These are phyloP conservation scores for Tolypocladium endophyticum DNA, from an alignment of 2,329 filamentous ascomycete species.

Conservation along the genomic window DNA sequence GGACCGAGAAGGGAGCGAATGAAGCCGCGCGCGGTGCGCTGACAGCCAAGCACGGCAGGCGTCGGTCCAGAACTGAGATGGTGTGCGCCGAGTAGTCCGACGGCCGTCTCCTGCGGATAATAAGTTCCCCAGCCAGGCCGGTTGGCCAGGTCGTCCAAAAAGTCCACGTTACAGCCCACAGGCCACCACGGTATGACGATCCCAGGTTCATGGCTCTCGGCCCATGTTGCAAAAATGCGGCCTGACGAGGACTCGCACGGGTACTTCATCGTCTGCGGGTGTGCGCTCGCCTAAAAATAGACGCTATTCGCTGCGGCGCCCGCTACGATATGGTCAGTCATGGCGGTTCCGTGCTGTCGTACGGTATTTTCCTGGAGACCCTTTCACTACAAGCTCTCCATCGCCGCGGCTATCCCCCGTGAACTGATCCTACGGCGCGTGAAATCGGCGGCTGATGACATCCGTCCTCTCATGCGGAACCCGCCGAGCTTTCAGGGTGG, in stretches of 20 bases:
- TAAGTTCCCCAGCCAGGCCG: not conserved
- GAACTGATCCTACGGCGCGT: not conserved
- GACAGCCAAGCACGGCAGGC: not conserved
- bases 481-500: not conserved
- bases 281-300: not conserved
- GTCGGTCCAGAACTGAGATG: not conserved
- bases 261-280: not conserved
- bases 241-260: not conserved
- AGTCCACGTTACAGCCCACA: slow-evolving; percentile 1
- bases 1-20: not conserved
- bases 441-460: not conserved
- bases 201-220: not conserved
- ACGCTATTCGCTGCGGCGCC: not conserved
- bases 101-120: not conserved
- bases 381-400: not conserved
- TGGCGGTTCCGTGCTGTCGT: not conserved
- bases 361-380: not conserved
- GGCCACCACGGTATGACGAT: not conserved
- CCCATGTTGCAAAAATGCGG: not conserved
- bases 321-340: not conserved
- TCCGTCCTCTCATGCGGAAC: not conserved
- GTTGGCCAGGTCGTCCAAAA: not conserved
- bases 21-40: not conserved
- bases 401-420: not conserved
- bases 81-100: not conserved